These are phyloP conservation scores for Fusarium palustre DNA, from an alignment of 2,329 filamentous ascomycete species.

Conservation along the genomic window DNA sequence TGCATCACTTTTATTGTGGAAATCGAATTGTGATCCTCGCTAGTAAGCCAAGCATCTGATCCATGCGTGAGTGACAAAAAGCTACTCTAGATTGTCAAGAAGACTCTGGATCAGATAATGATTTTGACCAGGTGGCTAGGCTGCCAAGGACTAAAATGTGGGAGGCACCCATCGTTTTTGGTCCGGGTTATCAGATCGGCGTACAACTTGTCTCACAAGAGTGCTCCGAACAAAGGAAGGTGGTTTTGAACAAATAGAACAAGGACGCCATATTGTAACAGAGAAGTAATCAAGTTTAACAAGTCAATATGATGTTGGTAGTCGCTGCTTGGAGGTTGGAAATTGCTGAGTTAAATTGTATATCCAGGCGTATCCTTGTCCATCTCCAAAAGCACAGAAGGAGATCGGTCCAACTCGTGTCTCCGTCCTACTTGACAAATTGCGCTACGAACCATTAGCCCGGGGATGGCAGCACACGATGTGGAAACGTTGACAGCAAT, in stretches of 20 bases:
- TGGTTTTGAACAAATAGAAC: background rate
- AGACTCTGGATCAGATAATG: slow-evolving; percentile 54
- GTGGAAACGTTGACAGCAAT: slow-evolving; percentile 2
- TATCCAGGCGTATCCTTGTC: background rate
- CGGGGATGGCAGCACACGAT: slow-evolving; percentile 1
- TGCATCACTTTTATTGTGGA: background rate
- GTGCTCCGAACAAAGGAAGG: background rate
- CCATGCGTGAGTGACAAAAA: slow-evolving; percentile 10
- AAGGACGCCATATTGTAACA: background rate
- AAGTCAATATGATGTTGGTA: background rate
- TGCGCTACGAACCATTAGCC: background rate
- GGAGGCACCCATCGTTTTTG: background rate
- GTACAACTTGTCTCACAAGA: background rate
- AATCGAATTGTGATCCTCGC: background rate
- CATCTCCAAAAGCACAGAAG: background rate
- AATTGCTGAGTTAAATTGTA: slow-evolving; percentile 20
- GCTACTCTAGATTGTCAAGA: slow-evolving; percentile 8
- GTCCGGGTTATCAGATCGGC: slow-evolving; percentile 35
- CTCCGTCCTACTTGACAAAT: background rate
- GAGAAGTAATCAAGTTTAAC: background rate
- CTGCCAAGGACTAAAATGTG: background rate
- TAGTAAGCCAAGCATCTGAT: background rate
- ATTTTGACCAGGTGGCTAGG: slow-evolving; percentile 30
- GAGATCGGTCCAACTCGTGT: background rate
- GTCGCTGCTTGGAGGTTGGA: slow-evolving; percentile 6